A percentile compares a stretch with the other conserved stretches of the same genome.
Evolutionary conservation across 2,329 filamentous ascomycete species (phyloP).

Genomic region (Scleromitrula shiraiana): DNA sequence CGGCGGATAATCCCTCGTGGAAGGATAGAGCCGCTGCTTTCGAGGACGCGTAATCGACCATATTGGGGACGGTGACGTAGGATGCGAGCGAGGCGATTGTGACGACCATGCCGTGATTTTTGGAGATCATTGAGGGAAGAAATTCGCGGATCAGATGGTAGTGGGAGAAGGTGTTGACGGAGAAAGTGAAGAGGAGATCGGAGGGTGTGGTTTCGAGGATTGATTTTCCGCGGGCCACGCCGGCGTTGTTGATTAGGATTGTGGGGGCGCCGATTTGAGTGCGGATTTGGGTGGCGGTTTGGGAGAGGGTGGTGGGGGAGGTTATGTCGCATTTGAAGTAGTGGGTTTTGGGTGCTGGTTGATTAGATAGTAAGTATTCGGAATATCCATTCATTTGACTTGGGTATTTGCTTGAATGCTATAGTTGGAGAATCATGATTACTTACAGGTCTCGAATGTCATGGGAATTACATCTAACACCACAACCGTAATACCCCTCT

Average conservation of each 20-base stretch:
- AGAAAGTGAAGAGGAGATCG: slow-evolving; percentile 59
- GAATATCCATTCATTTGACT: no score
- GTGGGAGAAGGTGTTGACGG: slow-evolving; percentile 61
- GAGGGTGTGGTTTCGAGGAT: slow-evolving; percentile 50
- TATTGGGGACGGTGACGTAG: slow-evolving; percentile 50
- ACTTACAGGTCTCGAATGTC: slow-evolving; percentile 43
- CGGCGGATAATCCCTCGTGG: slow-evolving; percentile 56
- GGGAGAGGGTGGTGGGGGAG: slow-evolving; percentile 43
- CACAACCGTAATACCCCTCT: slow-evolving; percentile 57
- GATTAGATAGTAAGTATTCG: neutral
- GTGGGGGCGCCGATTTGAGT: slow-evolving; percentile 54
- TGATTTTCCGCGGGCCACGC: slow-evolving; percentile 51
- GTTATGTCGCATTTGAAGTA: slow-evolving; percentile 66
- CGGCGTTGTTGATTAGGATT: slow-evolving; percentile 66
- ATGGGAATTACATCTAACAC: slow-evolving; percentile 62
- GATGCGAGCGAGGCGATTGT: slow-evolving; percentile 59
- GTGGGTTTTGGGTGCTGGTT: slow-evolving; percentile 50
- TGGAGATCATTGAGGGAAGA: slow-evolving; percentile 53
- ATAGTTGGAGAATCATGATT: neutral
- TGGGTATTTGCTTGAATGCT: neutral
- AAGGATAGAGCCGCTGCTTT: slow-evolving; percentile 61
- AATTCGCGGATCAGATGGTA: slow-evolving; percentile 61
- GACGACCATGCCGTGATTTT: slow-evolving; percentile 65
- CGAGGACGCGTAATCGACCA: slow-evolving; percentile 60
- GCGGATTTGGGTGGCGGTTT: slow-evolving; percentile 45